These are phyloP conservation scores for Pleurotus eryngii DNA, from an alignment of 768 basidiomycete species.

Conservation along the genomic window DNA sequence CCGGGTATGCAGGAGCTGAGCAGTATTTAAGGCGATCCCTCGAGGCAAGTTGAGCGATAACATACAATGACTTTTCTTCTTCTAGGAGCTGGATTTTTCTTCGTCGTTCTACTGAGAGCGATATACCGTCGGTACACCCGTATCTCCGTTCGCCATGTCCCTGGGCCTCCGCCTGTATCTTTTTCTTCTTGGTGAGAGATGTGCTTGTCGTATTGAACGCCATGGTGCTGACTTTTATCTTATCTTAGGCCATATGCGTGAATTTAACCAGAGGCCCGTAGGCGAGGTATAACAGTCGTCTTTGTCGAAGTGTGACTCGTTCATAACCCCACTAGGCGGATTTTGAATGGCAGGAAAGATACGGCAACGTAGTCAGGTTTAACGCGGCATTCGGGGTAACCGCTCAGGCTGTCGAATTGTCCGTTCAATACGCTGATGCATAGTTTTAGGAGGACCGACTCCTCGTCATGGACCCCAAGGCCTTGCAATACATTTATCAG, in stretches of 20 bases:
- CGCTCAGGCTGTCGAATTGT: conserved; percentile 8
- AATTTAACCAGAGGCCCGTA: conserved; percentile 30
- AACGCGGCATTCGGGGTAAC: conserved; percentile 36
- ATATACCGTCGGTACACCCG: conserved; percentile 29
- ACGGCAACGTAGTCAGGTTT: conserved; percentile 37
- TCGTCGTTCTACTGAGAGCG: not conserved
- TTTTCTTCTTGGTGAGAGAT: conserved; percentile 36
- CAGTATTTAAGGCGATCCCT: too few species aligned
- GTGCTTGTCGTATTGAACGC: not conserved
- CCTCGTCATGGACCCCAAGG: conserved; percentile 47
- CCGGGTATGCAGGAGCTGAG: too few species aligned
- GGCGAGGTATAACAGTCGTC: conserved; percentile 22
- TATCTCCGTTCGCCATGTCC: conserved; percentile 29
- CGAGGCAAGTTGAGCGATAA: too few species aligned
- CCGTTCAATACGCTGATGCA: not conserved
- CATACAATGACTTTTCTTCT: too few species aligned
- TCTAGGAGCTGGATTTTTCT: too few species aligned
- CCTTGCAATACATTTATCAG: conserved; percentile 41
- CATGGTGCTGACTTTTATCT: not conserved
- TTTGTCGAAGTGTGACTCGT: conserved; percentile 7
- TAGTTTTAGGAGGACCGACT: conserved; percentile 38
- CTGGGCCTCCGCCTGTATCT: conserved; percentile 31
- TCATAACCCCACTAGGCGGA: conserved; percentile 29
- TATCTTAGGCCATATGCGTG: conserved; percentile 21
- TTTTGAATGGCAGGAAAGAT: conserved; percentile 41